These are phyloP conservation scores for Soucietia sequanensis DNA, from an alignment of 805 yeast species.

Conservation along the genomic window DNA sequence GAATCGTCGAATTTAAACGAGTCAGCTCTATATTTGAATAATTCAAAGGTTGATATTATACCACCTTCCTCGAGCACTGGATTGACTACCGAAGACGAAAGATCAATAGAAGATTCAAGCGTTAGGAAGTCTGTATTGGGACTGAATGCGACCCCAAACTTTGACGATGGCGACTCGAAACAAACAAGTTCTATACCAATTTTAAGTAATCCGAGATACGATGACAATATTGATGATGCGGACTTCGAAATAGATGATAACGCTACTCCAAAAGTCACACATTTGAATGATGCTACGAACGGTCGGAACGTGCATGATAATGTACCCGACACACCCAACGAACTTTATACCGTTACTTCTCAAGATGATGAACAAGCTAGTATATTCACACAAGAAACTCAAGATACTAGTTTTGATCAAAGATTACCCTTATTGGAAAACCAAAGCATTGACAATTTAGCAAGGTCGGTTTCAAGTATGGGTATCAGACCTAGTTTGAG, in stretches of 20 bases:
- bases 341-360: too few relatives aligned
- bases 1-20: too few relatives aligned
- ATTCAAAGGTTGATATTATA: not conserved
- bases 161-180: too few relatives aligned
- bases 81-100: slow-evolving; percentile 2
- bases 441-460: slow-evolving; percentile 15
- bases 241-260: too few relatives aligned
- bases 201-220: too few relatives aligned
- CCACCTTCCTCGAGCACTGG: slow-evolving; percentile 3
- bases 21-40: not conserved
- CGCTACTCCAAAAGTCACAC: too few relatives aligned
- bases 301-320: too few relatives aligned
- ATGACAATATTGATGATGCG: too few relatives aligned
- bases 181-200: too few relatives aligned
- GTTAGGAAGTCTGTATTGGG: not conserved
- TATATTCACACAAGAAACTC: slow-evolving; percentile 12
- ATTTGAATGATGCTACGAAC: too few relatives aligned
- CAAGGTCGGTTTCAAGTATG: slow-evolving; percentile 8
- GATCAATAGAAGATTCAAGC: not conserved
- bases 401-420: slow-evolving; percentile 21
- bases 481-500: slow-evolving; percentile 1
- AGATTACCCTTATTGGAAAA: slow-evolving; percentile 25
- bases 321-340: too few relatives aligned
- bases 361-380: slow-evolving; percentile 10
- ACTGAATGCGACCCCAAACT: too few relatives aligned